Conservation (phyloP, 2,329 filamentous ascomycete genomes). For the Fusarium sororula region DNA sequence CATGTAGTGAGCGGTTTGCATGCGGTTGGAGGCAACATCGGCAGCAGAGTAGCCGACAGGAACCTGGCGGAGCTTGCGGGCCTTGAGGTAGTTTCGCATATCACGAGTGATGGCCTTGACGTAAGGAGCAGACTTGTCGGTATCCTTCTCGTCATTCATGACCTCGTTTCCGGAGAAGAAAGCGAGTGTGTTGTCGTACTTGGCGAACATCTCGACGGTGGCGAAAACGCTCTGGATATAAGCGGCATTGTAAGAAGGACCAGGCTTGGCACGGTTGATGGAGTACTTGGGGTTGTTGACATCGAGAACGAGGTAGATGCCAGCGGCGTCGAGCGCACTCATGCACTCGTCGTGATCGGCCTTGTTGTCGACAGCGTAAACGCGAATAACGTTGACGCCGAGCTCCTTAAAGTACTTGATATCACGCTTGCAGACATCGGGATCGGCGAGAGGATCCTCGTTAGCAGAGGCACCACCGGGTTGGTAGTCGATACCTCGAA, state of each 20-base stretch:
- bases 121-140: slow-evolving; percentile 73
- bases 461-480: slow-evolving; percentile 66
- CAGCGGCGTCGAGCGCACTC: slow-evolving; percentile 79
- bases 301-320: slow-evolving; percentile 91
- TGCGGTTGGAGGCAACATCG: slow-evolving; percentile 85
- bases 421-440: slow-evolving; percentile 77
- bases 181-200: slow-evolving; percentile 87
- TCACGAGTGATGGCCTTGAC: slow-evolving; percentile 84
- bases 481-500: slow-evolving; percentile 70
- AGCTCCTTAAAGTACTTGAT: slow-evolving; percentile 84
- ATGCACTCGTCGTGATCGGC: slow-evolving; percentile 86
- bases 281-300: slow-evolving; percentile 92
- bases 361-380: slow-evolving; percentile 93
- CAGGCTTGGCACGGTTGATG: slow-evolving; percentile 82
- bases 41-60: slow-evolving; percentile 83
- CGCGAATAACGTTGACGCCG: slow-evolving; percentile 89
- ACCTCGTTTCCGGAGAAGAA: slow-evolving; percentile 88
- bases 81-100: slow-evolving; percentile 74
- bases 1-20: slow-evolving; percentile 89
- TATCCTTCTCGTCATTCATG: slow-evolving; percentile 72
- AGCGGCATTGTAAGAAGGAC: slow-evolving; percentile 81
- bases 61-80: slow-evolving; percentile 68
- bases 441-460: slow-evolving; percentile 80
- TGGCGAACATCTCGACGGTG: slow-evolving; percentile 83
- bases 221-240: slow-evolving; percentile 89